These are phyloP conservation scores for Cladosporium cucumerinum DNA, from an alignment of 2,329 filamentous ascomycete species.

Conservation along the genomic window DNA sequence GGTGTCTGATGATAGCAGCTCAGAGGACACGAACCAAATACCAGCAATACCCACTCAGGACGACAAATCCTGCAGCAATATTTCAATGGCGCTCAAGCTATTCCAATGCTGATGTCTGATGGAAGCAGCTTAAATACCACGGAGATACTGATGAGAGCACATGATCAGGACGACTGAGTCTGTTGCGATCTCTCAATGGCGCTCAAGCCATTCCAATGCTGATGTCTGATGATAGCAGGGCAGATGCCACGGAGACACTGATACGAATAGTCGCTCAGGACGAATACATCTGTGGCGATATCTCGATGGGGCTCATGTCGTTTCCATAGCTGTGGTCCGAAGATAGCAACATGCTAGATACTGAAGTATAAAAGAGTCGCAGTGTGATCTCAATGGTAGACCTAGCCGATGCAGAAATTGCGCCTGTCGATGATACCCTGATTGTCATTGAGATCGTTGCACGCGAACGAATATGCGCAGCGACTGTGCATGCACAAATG, in stretches of 20 bases:
- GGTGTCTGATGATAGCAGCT: no score
- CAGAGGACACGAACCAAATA: no score
- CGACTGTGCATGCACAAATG: not conserved
- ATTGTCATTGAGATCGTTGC: not conserved
- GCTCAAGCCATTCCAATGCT: not conserved
- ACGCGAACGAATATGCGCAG: not conserved
- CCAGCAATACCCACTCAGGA: no score
- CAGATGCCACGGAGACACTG: not conserved
- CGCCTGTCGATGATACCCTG: not conserved
- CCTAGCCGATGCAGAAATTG: not conserved
- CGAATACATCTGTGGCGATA: not conserved
- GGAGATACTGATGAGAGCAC: no score
- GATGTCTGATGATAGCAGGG: not conserved
- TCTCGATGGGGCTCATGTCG: not conserved
- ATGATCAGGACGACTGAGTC: no score
- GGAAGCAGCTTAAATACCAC: no score
- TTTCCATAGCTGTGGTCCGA: not conserved
- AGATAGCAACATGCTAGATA: not conserved
- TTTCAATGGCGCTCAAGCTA: no score
- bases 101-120: no score
- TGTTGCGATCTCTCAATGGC: not conserved
- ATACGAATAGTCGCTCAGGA: not conserved
- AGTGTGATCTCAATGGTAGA: not conserved
- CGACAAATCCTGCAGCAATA: no score
- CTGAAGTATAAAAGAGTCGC: not conserved